Conservation (phyloP, 371 early-diverging fungal species). For the Zancudomyces culisetae region DNA sequence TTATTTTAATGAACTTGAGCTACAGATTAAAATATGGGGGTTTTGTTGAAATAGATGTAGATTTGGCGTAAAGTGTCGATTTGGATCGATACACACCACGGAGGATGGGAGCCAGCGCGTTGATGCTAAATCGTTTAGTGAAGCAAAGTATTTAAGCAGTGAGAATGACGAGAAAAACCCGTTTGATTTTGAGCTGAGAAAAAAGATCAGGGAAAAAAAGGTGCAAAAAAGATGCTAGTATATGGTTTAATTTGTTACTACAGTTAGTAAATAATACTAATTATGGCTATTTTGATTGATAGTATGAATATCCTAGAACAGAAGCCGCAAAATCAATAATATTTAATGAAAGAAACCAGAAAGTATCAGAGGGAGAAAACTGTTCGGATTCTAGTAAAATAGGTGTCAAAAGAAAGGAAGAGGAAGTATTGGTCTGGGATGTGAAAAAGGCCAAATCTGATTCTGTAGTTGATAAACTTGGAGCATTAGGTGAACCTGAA, state of each 20-base stretch:
- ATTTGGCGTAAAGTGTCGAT: constrained; percentile 60
- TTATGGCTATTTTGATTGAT: not conserved
- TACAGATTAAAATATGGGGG: no score
- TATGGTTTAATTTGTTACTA: not conserved
- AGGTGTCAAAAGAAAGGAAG: constrained; percentile 13
- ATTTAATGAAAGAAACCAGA: not conserved
- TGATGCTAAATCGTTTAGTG: constrained; percentile 23
- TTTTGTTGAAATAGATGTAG: constrained; percentile 2
- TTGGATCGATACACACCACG: constrained; percentile 42
- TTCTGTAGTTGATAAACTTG: not conserved
- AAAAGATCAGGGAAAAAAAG: constrained; percentile 24
- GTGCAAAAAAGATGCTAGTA: constrained; percentile 3
- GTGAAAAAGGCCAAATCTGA: constrained; percentile 6
- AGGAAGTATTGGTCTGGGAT: constrained; percentile 11
- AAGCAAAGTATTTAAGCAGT: no score
- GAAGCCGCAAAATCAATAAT: constrained; percentile 7
- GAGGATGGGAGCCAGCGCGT: constrained; percentile 27
- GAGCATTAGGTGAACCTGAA: constrained; percentile 4
- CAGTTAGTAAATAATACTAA: not conserved
- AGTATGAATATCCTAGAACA: constrained; percentile 9
- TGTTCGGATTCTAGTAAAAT: not conserved
- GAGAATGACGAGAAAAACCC: constrained; percentile 20
- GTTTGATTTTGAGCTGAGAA: constrained; percentile 22
- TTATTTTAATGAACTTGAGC: no score
- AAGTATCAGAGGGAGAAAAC: not conserved